Evolutionary conservation across 2,329 filamentous ascomycete species (phyloP).

Genomic region (Diaporthe sp.): DNA sequence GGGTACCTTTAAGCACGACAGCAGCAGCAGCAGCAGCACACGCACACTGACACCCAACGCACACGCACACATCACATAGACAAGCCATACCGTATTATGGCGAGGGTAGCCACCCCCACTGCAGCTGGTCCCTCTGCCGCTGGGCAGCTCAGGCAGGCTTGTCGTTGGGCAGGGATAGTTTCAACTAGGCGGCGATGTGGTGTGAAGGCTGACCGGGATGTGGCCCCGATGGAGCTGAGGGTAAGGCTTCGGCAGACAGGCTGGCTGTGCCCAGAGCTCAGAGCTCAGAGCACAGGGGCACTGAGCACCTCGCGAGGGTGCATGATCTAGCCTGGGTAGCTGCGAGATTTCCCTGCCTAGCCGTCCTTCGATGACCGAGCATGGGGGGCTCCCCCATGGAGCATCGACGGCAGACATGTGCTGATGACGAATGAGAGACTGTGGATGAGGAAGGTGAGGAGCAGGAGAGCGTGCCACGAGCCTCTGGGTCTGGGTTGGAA

Average conservation of each 20-base stretch:
- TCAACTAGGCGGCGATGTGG: conserved; percentile 26
- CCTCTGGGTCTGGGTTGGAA: conserved; percentile 13
- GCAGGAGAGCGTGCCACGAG: conserved; percentile 26
- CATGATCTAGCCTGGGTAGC: conserved; percentile 17
- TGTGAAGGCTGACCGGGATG: conserved; percentile 32
- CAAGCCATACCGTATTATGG: background rate
- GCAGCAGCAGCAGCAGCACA: background rate
- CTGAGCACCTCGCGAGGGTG: conserved; percentile 10
- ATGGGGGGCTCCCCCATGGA: conserved; percentile 19
- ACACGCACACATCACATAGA: conserved; percentile 5
- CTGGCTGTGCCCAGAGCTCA: background rate
- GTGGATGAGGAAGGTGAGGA: conserved; percentile 3
- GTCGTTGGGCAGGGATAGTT: conserved; percentile 35
- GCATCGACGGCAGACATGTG: conserved; percentile 15
- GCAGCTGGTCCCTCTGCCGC: conserved; percentile 20
- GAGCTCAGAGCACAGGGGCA: conserved; percentile 26
- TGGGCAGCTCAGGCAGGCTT: conserved; percentile 25
- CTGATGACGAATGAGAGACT: conserved; percentile 8
- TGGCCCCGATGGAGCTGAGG: conserved; percentile 35
- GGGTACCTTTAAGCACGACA: conserved; percentile 3
- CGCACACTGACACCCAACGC: conserved; percentile 6
- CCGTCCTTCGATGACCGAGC: conserved; percentile 6
- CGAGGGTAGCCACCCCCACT: conserved; percentile 31
- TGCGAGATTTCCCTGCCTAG: conserved; percentile 27
- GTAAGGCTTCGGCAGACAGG: conserved; percentile 23